Evolutionary conservation across 192 early-diverging fungal species (phyloP), one percentile per base, ranked within the genome.

Genomic region (Backusella tuberculispora): DNA sequence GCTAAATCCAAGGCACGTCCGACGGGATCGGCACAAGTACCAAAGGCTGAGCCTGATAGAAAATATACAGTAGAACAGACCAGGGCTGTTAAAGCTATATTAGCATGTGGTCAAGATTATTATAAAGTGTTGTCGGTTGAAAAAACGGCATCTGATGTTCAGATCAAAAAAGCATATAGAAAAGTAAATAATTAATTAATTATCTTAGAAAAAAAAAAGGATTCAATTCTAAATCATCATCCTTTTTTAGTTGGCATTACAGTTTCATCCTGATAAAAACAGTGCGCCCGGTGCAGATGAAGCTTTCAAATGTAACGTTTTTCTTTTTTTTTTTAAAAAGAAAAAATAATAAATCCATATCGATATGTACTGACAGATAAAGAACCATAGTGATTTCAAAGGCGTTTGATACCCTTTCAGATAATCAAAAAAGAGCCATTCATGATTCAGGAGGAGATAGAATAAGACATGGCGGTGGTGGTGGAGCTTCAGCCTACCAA

Each of bases 221-320:
- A 7, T 8, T 56, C 70, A 56, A 38, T 8, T 8, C n/a, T n/a
- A 44, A 21, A 67, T 40, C 41, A 3, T 12, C 14, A 12, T 50
- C 43, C 68, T 37, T 44, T 5, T 63, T 6, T 47, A 95, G 90
- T 84, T 95, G 38, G 97, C 97, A 37, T 87, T 99, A 68, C 89
- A 93, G 73, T 96, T 94, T 79, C 97, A 99, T 75, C 97, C 97
- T 1, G 97, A 99, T 77, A 99, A 99, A 79, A 98, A 97, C 72
- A 89, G 85, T 0, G 97, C 97, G 13, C 97, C 96, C 3, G 96
- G 97, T n/a, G 95, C 96, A 6, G 96, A 97, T 71, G 96, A 97
- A 80, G 96, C 97, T 0, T 99, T 99, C 79, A 98, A 98, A 84
- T 86, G 92, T 93, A 84, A 66, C 74, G 4, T 43, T 10, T 43